Conservation (phyloP, 371 early-diverging fungal species). For the Chytridium lagenaria region DNA sequence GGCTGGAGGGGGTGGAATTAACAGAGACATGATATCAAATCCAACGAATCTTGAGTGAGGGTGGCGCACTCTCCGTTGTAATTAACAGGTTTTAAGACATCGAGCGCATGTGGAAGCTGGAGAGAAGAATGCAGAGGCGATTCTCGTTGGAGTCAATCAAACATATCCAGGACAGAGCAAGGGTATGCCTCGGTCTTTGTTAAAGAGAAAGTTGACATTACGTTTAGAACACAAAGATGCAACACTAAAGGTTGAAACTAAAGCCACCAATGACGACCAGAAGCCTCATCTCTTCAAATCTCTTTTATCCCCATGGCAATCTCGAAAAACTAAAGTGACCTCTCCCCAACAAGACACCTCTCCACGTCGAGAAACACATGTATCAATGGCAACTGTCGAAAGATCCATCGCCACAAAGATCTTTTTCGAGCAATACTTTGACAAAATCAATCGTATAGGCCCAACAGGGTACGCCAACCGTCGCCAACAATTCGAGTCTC, state of each 20-base stretch:
- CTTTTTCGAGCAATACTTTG: slow-evolving; percentile 68
- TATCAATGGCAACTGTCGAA: slow-evolving; percentile 59
- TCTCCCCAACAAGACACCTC: neutral
- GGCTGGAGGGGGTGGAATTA: slow-evolving; percentile 14
- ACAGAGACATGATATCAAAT: slow-evolving; percentile 33
- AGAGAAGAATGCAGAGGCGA: slow-evolving; percentile 12
- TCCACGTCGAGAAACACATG: slow-evolving; percentile 2
- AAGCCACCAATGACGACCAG: neutral
- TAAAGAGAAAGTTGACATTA: no score
- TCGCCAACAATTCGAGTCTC: slow-evolving; percentile 46
- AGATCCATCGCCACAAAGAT: slow-evolving; percentile 65
- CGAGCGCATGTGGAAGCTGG: neutral
- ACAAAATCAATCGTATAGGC: slow-evolving; percentile 53
- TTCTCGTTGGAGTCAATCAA: neutral
- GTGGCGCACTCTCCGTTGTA: neutral
- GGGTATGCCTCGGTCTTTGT: no score
- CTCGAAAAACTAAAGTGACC: slow-evolving; percentile 10
- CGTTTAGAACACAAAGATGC: no score
- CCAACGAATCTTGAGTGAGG: slow-evolving; percentile 30
- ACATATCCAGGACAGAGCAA: neutral
- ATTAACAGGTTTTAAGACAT: neutral
- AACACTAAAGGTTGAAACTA: neutral
- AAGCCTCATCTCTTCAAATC: neutral
- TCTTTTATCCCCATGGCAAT: slow-evolving; percentile 13
- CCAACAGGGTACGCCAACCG: slow-evolving; percentile 33